phyloP scores from a whole-genome alignment of 2,329 filamentous ascomycete genomes.

The Exophiala calicioides region DNA sequence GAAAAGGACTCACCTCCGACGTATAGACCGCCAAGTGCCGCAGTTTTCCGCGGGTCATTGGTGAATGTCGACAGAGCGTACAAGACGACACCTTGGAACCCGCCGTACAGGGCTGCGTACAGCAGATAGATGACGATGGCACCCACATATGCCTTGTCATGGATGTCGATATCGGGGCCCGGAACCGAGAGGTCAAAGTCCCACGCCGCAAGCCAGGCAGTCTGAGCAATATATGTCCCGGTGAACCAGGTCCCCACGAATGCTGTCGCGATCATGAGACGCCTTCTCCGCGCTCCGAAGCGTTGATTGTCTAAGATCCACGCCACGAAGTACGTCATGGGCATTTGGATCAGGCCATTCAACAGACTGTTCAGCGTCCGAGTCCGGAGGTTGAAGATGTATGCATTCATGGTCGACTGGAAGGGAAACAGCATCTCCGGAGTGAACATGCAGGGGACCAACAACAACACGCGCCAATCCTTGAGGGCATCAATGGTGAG shows the following conservation, averaged over 20 bases:
- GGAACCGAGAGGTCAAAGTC: slow-evolving; percentile 5
- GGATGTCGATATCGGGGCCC: slow-evolving; percentile 7
- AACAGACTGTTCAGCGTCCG: slow-evolving; percentile 11
- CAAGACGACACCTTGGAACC: slow-evolving; percentile 7
- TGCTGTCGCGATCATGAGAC: neutral
- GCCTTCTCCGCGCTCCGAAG: slow-evolving; percentile 4
- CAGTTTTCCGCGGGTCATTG: slow-evolving; percentile 3
- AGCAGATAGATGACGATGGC: slow-evolving; percentile 8
- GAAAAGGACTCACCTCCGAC: slow-evolving; percentile 3
- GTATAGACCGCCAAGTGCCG: slow-evolving; percentile 4
- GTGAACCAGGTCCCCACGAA: slow-evolving; percentile 6
- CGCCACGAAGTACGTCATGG: slow-evolving; percentile 2
- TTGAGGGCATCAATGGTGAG: neutral
- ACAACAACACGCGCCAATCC: slow-evolving; percentile 1
- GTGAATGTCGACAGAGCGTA: slow-evolving; percentile 6
- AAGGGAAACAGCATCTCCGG: slow-evolving; percentile 12
- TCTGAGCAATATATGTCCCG: slow-evolving; percentile 8
- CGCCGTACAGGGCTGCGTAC: slow-evolving; percentile 8
- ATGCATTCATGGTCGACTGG: slow-evolving; percentile 11
- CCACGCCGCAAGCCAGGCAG: slow-evolving; percentile 7
- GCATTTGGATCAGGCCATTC: slow-evolving; percentile 8
- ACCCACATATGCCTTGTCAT: slow-evolving; percentile 4
- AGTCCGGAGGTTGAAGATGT: slow-evolving; percentile 12
- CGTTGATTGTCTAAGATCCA: slow-evolving; percentile 6
- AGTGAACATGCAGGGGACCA: slow-evolving; percentile 4